These are phyloP conservation scores for Tolypocladium paradoxum DNA, from an alignment of 2,329 filamentous ascomycete species.

Conservation along the genomic window DNA sequence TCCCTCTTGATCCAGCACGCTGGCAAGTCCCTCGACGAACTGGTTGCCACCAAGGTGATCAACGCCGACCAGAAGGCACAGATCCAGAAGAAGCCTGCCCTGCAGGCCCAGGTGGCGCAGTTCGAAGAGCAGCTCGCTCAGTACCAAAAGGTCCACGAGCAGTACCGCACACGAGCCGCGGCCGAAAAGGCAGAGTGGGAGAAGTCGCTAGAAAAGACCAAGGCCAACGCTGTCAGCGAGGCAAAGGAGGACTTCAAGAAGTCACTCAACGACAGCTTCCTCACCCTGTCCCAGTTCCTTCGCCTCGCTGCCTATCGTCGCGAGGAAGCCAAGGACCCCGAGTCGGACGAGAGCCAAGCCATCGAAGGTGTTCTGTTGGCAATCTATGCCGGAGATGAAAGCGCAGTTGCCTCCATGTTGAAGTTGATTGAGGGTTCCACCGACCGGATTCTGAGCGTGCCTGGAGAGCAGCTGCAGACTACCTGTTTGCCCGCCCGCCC, in stretches of 20 bases:
- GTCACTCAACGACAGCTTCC: slow-evolving; percentile 51
- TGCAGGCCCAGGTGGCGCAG: slow-evolving; percentile 57
- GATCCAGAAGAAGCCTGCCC: slow-evolving; percentile 63
- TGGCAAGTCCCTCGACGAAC: slow-evolving; percentile 60
- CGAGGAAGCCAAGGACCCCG: slow-evolving; percentile 54
- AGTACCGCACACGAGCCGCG: slow-evolving; percentile 52
- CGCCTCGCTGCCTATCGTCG: slow-evolving; percentile 68
- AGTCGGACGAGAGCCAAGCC: slow-evolving; percentile 63
- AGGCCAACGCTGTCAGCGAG: slow-evolving; percentile 40
- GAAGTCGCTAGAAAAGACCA: slow-evolving; percentile 45
- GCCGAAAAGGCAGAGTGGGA: slow-evolving; percentile 50
- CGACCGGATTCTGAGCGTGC: slow-evolving; percentile 55
- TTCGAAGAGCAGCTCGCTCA: slow-evolving; percentile 64
- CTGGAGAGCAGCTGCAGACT: slow-evolving; percentile 53
- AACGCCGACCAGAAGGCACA: slow-evolving; percentile 72
- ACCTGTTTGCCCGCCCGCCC: slow-evolving; percentile 51
- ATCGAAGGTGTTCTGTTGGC: slow-evolving; percentile 70
- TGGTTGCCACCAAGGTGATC: slow-evolving; percentile 62
- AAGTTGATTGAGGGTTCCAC: slow-evolving; percentile 65
- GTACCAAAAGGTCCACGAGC: slow-evolving; percentile 65
- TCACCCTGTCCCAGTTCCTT: slow-evolving; percentile 69
- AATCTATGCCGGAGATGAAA: slow-evolving; percentile 69
- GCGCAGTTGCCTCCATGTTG: slow-evolving; percentile 62
- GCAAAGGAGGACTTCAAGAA: slow-evolving; percentile 39
- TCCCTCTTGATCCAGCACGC: slow-evolving; percentile 57